These are phyloP conservation scores for Diospyros lotus DNA, from an alignment of 148 eudicot genomes.

Conservation along the genomic window DNA sequence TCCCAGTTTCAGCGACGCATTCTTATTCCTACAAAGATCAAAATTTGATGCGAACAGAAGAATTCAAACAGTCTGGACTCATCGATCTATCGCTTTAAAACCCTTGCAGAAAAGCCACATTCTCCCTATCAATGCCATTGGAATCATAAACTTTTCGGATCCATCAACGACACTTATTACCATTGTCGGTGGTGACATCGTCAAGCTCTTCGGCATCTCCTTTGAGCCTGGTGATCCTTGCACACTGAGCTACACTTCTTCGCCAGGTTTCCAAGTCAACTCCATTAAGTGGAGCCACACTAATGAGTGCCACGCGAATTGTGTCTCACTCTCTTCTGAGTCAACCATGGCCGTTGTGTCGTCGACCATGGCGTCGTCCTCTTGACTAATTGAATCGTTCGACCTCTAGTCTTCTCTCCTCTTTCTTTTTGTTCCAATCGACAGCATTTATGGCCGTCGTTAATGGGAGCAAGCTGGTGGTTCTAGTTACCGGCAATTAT, in stretches of 20 bases:
- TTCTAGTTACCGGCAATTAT: too few relatives aligned
- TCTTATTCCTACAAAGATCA: not conserved
- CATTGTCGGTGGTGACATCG: conserved; percentile 71
- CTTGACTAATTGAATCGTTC: too few relatives aligned
- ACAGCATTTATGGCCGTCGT: too few relatives aligned
- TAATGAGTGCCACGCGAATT: conserved; percentile 25
- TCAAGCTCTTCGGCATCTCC: conserved; percentile 69
- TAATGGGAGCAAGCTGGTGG: too few relatives aligned
- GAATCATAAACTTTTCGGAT: conserved; percentile 25
- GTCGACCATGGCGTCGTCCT: too few relatives aligned
- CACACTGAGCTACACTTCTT: conserved; percentile 51
- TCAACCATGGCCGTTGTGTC: too few relatives aligned
- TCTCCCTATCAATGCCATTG: not conserved
- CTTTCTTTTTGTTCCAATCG: too few relatives aligned
- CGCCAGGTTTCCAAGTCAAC: conserved; percentile 59
- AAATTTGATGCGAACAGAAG: not conserved
- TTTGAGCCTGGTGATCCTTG: conserved; percentile 68
- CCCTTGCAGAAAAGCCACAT: not conserved
- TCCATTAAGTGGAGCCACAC: conserved; percentile 88
- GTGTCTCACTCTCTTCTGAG: too few relatives aligned
- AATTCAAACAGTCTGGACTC: not conserved
- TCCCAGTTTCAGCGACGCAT: too few relatives aligned
- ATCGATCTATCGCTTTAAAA: not conserved
- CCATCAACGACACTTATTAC: conserved; percentile 50
- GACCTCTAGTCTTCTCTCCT: too few relatives aligned